A percentile compares a stretch with the other conserved stretches of the same genome.
phyloP scores from a whole-genome alignment of 306 rosid genomes.

The Hippophae rhamnoides region DNA sequence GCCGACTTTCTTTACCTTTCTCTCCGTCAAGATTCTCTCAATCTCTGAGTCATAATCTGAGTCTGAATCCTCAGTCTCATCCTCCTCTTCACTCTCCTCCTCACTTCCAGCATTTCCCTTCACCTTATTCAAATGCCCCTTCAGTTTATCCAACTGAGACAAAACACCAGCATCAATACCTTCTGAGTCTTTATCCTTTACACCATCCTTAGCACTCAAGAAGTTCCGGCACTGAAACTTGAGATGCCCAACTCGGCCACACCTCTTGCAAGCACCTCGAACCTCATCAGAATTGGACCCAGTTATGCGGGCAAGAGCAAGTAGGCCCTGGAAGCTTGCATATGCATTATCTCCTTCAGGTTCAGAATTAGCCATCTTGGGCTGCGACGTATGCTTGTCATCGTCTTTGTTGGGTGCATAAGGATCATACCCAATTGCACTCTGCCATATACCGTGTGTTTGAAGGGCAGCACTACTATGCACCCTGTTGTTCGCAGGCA shows the following conservation, averaged over 20 bases:
- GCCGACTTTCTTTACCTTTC: conserved; percentile 42
- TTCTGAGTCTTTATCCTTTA: conserved; percentile 50
- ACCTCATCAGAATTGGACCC: conserved; percentile 62
- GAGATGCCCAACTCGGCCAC: conserved; percentile 94
- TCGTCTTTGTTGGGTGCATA: conserved; percentile 93
- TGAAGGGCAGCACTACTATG: conserved; percentile 98
- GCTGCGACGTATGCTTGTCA: conserved; percentile 38
- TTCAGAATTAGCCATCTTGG: conserved; percentile 29
- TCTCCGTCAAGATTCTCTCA: conserved; percentile 61
- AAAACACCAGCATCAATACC: conserved; percentile 40
- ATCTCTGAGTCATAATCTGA: conserved; percentile 69
- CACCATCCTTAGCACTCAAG: conserved; percentile 61
- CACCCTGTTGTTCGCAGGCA: conserved; percentile 96
- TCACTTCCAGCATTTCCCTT: conserved; percentile 41
- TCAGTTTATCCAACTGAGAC: conserved; percentile 54
- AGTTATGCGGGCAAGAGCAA: conserved; percentile 87
- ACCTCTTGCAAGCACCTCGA: conserved; percentile 88
- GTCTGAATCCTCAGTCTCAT: conserved; percentile 53
- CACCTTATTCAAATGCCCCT: conserved; percentile 38
- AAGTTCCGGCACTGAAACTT: conserved; percentile 84
- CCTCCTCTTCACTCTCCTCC: conserved; percentile 52
- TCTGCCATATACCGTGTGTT: conserved; percentile 96
- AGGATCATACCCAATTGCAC: conserved; percentile 91
- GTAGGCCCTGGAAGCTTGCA: conserved; percentile 91
- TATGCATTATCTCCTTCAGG: conserved; percentile 82